These are phyloP conservation scores for Citrus reticulata DNA, from an alignment of 345 rosid species.

Conservation along the genomic window DNA sequence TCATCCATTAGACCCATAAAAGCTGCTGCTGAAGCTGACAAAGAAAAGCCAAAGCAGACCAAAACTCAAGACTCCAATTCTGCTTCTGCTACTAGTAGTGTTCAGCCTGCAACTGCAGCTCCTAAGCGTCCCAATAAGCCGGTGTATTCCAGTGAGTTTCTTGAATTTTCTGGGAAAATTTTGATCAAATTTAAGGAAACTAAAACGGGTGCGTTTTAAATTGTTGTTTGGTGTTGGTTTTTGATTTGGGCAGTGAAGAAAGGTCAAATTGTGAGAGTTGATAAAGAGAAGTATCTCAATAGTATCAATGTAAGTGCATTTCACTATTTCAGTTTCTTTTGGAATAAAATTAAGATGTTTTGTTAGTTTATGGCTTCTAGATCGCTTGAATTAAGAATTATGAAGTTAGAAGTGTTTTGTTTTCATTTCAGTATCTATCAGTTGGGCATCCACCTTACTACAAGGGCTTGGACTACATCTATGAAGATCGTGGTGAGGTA, in stretches of 20 bases:
- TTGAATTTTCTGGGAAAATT: neutral
- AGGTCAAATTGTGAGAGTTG: slow-evolving; percentile 97
- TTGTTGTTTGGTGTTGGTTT: neutral
- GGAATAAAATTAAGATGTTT: neutral
- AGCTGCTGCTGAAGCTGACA: slow-evolving; percentile 45
- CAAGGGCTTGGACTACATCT: slow-evolving; percentile 91
- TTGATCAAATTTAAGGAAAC: neutral
- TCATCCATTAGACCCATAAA: slow-evolving; percentile 25
- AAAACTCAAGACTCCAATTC: slow-evolving; percentile 25
- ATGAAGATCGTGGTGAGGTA: slow-evolving; percentile 97
- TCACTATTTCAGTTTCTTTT: neutral
- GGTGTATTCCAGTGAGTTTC: slow-evolving; percentile 74
- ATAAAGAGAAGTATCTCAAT: slow-evolving; percentile 89
- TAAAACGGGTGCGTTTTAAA: neutral
- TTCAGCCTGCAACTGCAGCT: slow-evolving; percentile 35
- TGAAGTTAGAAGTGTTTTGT: neutral
- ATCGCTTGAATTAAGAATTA: neutral
- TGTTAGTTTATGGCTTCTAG: neutral
- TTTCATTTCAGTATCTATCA: slow-evolving; percentile 64
- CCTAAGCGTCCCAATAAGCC: slow-evolving; percentile 66
- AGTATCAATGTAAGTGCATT: slow-evolving; percentile 62
- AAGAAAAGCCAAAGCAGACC: slow-evolving; percentile 33
- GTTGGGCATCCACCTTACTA: slow-evolving; percentile 95
- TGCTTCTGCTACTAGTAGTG: slow-evolving; percentile 15
- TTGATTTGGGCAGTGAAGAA: slow-evolving; percentile 71